Conservation (phyloP, 2,329 filamentous ascomycete species). For the Cryphonectria naterciae region DNA sequence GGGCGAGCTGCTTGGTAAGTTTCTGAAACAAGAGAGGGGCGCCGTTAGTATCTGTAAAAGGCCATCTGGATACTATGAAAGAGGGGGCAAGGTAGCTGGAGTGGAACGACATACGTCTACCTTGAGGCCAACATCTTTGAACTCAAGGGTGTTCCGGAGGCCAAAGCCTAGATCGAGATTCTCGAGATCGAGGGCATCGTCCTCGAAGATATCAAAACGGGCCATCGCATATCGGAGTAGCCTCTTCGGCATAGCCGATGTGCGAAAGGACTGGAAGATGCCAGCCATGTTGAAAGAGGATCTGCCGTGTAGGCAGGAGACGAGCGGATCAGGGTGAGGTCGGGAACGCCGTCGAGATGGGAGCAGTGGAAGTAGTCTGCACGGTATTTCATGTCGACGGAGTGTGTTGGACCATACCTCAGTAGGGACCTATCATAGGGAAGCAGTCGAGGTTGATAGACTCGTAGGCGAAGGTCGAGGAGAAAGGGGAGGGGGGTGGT, state of each 20-base stretch:
- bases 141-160: slow-evolving; percentile 79
- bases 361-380: slow-evolving; percentile 21
- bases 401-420: slow-evolving; percentile 18
- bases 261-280: slow-evolving; percentile 68
- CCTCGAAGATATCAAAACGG: slow-evolving; percentile 83
- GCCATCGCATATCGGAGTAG: slow-evolving; percentile 85
- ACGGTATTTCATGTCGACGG: slow-evolving; percentile 28
- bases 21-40: slow-evolving; percentile 62
- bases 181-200: slow-evolving; percentile 82
- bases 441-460: background rate
- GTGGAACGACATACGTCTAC: slow-evolving; percentile 62
- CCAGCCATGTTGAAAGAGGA: slow-evolving; percentile 62
- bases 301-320: background rate
- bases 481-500: background rate
- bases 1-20: slow-evolving; percentile 72
- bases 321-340: slow-evolving; percentile 1
- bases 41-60: slow-evolving; percentile 6
- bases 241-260: slow-evolving; percentile 82
- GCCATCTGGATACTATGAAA: background rate
- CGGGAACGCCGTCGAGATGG: slow-evolving; percentile 21
- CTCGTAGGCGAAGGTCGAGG: background rate
- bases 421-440: background rate
- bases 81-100: background rate
- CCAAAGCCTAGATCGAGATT: slow-evolving; percentile 84
- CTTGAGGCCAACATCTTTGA: slow-evolving; percentile 83